These are phyloP conservation scores for Naganishia vaughanmartiniae DNA, from an alignment of 768 basidiomycete genomes.

Conservation along the genomic window DNA sequence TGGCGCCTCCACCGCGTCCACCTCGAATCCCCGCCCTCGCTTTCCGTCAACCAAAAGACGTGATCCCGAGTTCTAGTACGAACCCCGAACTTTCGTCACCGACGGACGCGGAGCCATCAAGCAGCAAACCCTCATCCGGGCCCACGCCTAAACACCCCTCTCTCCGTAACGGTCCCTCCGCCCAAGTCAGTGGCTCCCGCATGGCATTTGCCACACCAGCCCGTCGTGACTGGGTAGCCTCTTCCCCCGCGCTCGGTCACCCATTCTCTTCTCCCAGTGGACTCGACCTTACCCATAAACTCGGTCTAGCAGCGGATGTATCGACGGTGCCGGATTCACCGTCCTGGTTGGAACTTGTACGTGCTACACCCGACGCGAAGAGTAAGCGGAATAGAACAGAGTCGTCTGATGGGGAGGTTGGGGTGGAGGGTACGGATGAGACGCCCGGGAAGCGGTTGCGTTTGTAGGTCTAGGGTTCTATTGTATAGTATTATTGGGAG, in stretches of 20 bases:
- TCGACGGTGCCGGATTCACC: constrained; percentile 30
- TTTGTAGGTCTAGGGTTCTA: neutral
- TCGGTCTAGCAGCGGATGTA: constrained; percentile 28
- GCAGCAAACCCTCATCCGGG: neutral
- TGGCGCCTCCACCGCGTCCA: constrained; percentile 17
- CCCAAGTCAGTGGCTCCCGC: neutral
- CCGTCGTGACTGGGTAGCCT: constrained; percentile 13
- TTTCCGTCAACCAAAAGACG: constrained; percentile 18
- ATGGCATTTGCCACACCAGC: constrained; percentile 27
- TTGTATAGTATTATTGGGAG: neutral
- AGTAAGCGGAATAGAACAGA: constrained; percentile 14
- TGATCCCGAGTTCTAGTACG: constrained; percentile 21
- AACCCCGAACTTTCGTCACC: constrained; percentile 23
- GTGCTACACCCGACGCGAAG: constrained; percentile 27
- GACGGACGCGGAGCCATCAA: neutral
- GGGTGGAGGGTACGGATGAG: neutral
- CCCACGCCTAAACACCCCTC: constrained; percentile 21
- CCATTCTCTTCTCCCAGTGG: constrained; percentile 32
- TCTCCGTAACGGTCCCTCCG: neutral
- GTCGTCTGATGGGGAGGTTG: constrained; percentile 22
- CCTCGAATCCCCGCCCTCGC: neutral
- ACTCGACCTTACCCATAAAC: constrained; percentile 32
- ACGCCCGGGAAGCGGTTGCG: constrained; percentile 26
- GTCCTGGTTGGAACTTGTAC: constrained; percentile 32
- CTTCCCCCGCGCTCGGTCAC: constrained; percentile 24